Percentiles rank a stretch among this genome's conserved stretches.
Conservation (phyloP, 495 filamentous ascomycete genomes). For the Tuber umbilicatum region DNA sequence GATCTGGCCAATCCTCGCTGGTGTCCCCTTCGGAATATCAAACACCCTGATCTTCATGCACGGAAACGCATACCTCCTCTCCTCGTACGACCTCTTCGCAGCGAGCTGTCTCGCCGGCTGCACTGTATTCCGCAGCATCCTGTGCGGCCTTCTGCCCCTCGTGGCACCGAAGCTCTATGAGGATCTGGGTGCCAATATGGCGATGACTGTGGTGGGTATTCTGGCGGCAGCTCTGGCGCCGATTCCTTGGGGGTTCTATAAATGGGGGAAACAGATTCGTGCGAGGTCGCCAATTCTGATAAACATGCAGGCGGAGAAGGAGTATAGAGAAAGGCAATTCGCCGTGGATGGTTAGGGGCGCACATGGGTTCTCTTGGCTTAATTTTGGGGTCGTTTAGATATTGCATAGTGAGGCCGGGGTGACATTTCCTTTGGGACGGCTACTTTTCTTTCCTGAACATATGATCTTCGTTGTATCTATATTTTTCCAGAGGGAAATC, state of each 20-base stretch:
- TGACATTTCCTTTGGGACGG: background rate
- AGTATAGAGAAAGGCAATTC: slow-evolving; percentile 49
- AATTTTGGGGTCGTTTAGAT: background rate
- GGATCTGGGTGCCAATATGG: slow-evolving; percentile 67
- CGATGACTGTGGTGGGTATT: slow-evolving; percentile 65
- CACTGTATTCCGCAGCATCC: slow-evolving; percentile 47
- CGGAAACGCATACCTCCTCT: slow-evolving; percentile 65
- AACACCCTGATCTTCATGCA: slow-evolving; percentile 74
- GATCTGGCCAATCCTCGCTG: slow-evolving; percentile 62
- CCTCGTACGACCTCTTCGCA: slow-evolving; percentile 66
- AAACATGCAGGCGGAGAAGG: slow-evolving; percentile 64
- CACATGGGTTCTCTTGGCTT: background rate
- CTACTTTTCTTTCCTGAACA: background rate
- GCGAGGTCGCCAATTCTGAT: slow-evolving; percentile 59
- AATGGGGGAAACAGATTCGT: slow-evolving; percentile 64
- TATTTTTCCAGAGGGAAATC: background rate
- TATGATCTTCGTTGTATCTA: background rate
- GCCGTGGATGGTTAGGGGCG: background rate
- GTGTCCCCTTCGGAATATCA: slow-evolving; percentile 68
- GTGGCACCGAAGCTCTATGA: slow-evolving; percentile 67
- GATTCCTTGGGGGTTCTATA: slow-evolving; percentile 73
- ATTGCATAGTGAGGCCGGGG: background rate
- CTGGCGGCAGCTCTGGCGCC: slow-evolving; percentile 65
- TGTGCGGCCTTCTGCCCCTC: slow-evolving; percentile 68
- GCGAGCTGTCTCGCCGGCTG: slow-evolving; percentile 71